phyloP scores from a whole-genome alignment of 1,284 basidiomycete species.

The Leccinum fallax region DNA sequence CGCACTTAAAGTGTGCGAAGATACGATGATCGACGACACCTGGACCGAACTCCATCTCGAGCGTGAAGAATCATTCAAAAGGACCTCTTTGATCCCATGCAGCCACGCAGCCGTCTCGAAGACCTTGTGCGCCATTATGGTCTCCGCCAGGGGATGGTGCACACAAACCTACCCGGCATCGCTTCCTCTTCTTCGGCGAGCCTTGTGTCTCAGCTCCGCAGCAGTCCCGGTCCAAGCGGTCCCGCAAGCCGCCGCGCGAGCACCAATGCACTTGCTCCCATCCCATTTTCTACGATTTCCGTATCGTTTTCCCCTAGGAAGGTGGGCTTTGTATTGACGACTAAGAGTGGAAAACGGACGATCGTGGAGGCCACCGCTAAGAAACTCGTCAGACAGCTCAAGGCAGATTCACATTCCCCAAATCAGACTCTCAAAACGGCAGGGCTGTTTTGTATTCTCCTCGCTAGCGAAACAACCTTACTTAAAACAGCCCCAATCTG shows the following conservation, averaged over 20 bases:
- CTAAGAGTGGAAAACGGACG: slow-evolving; percentile 47
- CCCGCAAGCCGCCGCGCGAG: slow-evolving; percentile 3
- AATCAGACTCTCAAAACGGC: too few species aligned
- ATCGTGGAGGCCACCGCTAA: slow-evolving; percentile 64
- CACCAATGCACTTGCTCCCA: slow-evolving; percentile 27
- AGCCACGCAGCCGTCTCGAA: slow-evolving; percentile 70
- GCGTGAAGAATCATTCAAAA: slow-evolving; percentile 65
- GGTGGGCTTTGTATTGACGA: slow-evolving; percentile 54
- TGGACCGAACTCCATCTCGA: slow-evolving; percentile 65
- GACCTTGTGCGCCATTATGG: slow-evolving; percentile 68
- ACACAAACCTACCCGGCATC: slow-evolving; percentile 12
- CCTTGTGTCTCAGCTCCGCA: slow-evolving; percentile 1
- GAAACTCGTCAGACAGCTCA: slow-evolving; percentile 46
- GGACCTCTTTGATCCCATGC: slow-evolving; percentile 73
- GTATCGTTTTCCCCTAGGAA: slow-evolving; percentile 60
- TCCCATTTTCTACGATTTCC: slow-evolving; percentile 57
- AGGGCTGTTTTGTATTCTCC: too few species aligned
- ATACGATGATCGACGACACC: slow-evolving; percentile 66
- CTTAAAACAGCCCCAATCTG: neutral
- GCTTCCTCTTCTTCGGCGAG: slow-evolving; percentile 6
- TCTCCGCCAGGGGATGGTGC: slow-evolving; percentile 52
- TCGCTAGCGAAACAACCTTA: neutral
- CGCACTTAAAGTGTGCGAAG: slow-evolving; percentile 73
- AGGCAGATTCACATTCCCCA: neutral
- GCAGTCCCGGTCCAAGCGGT: neutral